Evolutionary conservation across 192 early-diverging fungal genomes (phyloP).

Genomic region (Lunasporangiospora selenospora): DNA sequence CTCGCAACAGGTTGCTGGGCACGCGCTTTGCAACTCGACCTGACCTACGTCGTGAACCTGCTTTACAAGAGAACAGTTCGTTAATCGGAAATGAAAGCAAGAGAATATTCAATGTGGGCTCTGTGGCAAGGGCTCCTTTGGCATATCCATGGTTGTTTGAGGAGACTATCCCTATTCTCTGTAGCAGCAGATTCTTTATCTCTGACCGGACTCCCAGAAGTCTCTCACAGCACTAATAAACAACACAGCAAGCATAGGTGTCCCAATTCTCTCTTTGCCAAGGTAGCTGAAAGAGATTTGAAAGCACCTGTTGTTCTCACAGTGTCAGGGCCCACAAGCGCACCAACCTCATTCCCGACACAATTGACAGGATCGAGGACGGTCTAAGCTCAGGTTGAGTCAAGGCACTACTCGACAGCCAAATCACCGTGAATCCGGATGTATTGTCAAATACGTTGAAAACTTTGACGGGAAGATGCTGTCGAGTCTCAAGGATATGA

Average conservation of each 20-base stretch:
- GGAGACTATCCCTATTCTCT: neutral
- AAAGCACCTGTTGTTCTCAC: neutral
- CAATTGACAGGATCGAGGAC: neutral
- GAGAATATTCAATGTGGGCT: no score
- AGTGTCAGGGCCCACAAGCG: neutral
- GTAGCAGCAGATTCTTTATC: neutral
- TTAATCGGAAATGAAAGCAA: no score
- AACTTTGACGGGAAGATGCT: neutral
- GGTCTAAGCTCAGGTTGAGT: neutral
- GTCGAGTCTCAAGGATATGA: neutral
- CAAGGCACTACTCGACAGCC: slow-evolving; percentile 1
- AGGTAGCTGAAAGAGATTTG: neutral
- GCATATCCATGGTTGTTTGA: neutral
- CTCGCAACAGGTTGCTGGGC: no score
- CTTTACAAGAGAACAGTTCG: no score
- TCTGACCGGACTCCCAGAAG: slow-evolving; percentile 1
- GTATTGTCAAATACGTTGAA: slow-evolving; percentile 1
- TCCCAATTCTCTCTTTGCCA: slow-evolving; percentile 3
- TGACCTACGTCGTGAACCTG: no score
- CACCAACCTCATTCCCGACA: slow-evolving; percentile 15
- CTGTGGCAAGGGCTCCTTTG: neutral
- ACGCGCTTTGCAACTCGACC: no score
- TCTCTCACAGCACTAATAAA: neutral
- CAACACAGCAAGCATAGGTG: neutral
- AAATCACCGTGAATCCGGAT: slow-evolving; percentile 13